A percentile compares a stretch with the other conserved stretches of the same genome.
These are phyloP conservation scores for Lolium perenne DNA, from an alignment of 176 grass and related monocot genomes.

Conservation along the genomic window DNA sequence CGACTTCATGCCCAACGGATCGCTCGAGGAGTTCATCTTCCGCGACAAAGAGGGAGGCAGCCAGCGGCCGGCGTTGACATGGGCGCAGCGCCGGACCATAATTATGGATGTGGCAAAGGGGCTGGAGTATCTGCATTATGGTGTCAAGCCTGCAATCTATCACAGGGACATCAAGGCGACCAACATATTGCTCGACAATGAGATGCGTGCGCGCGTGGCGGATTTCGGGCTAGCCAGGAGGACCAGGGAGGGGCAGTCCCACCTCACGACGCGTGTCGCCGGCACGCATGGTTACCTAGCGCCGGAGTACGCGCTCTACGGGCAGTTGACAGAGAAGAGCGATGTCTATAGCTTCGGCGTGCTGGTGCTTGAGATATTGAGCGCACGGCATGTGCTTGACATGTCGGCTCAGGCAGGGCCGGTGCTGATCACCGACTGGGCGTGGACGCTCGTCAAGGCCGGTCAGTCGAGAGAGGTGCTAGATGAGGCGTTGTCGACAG, in stretches of 20 bases:
- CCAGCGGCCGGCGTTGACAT: slow-evolving; percentile 51
- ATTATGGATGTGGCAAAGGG: slow-evolving; percentile 84
- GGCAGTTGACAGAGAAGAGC: slow-evolving; percentile 92
- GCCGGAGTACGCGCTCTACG: slow-evolving; percentile 91
- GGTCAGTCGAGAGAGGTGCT: slow-evolving; percentile 65
- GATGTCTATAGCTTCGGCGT: slow-evolving; percentile 96
- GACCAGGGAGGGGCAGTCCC: slow-evolving; percentile 85
- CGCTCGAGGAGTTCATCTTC: slow-evolving; percentile 80
- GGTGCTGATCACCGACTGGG: slow-evolving; percentile 96
- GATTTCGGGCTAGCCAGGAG: slow-evolving; percentile 78
- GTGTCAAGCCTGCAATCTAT: slow-evolving; percentile 89
- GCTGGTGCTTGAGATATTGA: slow-evolving; percentile 80
- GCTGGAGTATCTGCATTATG: slow-evolving; percentile 80
- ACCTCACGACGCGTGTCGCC: slow-evolving; percentile 92
- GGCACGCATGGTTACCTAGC: slow-evolving; percentile 92
- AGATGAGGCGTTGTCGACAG: slow-evolving; percentile 50
- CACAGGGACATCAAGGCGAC: slow-evolving; percentile 94
- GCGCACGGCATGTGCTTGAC: slow-evolving; percentile 68
- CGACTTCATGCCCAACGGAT: slow-evolving; percentile 86
- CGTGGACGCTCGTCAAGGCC: slow-evolving; percentile 74
- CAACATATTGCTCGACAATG: slow-evolving; percentile 79
- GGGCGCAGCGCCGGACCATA: slow-evolving; percentile 77
- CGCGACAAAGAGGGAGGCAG: not conserved
- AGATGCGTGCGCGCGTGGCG: slow-evolving; percentile 77
- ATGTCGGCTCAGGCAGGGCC: slow-evolving; percentile 57